Evolutionary conservation across 768 basidiomycete genomes (phyloP), one percentile per base, ranked within the genome.

Genomic region (Boletus tomentosulus): DNA sequence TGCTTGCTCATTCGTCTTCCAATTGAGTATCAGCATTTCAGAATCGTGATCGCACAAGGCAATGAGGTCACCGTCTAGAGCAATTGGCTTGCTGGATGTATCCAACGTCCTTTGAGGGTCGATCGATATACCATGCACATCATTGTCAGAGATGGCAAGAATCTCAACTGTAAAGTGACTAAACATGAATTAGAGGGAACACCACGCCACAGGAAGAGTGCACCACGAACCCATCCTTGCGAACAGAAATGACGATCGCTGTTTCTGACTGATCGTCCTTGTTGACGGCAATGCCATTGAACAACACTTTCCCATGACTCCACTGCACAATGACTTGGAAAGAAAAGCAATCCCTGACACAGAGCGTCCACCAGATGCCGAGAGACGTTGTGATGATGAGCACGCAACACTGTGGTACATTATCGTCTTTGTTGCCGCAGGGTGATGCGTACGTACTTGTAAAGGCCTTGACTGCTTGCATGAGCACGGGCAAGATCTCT

Each of bases 281-380:
- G 62, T 86, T 86, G 35, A 86, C 62, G 2, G 72, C 71, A 48
- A 85, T 70, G 2, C 77, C 79, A 37, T 73, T 76, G 54, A 86
- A 80, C 8, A 85, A 62, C 1, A 74, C 78, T 13, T 78, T 78
- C 48, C 76, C 74, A 0, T 75, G 78, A 25, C 74, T 76, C 85
- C 85, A 86, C 46, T 79, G 73, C 13, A 73, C 76, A 13, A 67
- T 64, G 7, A 61, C 56, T 30, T 50, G 55, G 24, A 81, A 59
- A 12, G 61, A 52, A 41, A 58, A 49, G 30, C 50, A 62, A 51
- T 81, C 74, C 82, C 86, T 85, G n/a, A 84, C 60, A 1, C 75
- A 71, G 43, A 87, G 59, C n/a, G 73, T 71, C 38, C 82, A 81
- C 86, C 86, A 87, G 47, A 87, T 78, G 6, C 76, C 74, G 55